Evolutionary conservation across 768 basidiomycete species (phyloP), one percentile per base, ranked within the genome.

Genomic region (Boletus fagicola): DNA sequence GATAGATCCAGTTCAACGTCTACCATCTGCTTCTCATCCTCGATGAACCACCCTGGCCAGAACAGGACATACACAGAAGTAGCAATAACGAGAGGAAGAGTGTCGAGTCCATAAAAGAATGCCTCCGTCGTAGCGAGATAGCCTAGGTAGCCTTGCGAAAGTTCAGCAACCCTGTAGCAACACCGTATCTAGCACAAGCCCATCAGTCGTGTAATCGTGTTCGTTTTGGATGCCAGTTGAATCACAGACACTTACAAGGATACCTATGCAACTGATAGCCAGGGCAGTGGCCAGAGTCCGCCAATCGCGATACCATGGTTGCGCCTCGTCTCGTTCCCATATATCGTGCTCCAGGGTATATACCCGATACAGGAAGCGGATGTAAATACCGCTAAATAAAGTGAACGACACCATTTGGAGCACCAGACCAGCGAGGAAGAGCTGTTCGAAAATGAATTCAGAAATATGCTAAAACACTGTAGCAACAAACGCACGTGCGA

Each of bases 91-190:
- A 89, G 75, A 9, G 87, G 88, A 5, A 88, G 74, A 0, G 86
- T 81, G 67, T 92, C 84, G 39, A 90, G 74, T 2, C 73, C 80
- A 65, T 88, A 91, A 68, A 91, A 88, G 62, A 78, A 82, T 4
- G 65, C 69, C 67, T 90, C 87, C 5, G 78, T 79, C 2, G 77
- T 83, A 7, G 82, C 77, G 20, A 90, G 76, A 38, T 74, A 73
- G 3, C 86, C 86, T 24, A 69, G 57, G 68, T 75, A 88, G n/a
- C 89, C 89, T 68, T 87, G 74, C 4, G 82, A 80, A 30, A 83
- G 76, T 62, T 91, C 88, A 18, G 78, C 74, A 12, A 78, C 77
- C 66, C 79, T 79, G 73, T 83, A 91, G 2, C 77, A 69, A 39
- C 84, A 88, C 54, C 88, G 87, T 60, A 87, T 77, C 85, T 86